phyloP scores from a whole-genome alignment of 352 stramenopile genomes.

The Globisporangium cylindrosporum region DNA sequence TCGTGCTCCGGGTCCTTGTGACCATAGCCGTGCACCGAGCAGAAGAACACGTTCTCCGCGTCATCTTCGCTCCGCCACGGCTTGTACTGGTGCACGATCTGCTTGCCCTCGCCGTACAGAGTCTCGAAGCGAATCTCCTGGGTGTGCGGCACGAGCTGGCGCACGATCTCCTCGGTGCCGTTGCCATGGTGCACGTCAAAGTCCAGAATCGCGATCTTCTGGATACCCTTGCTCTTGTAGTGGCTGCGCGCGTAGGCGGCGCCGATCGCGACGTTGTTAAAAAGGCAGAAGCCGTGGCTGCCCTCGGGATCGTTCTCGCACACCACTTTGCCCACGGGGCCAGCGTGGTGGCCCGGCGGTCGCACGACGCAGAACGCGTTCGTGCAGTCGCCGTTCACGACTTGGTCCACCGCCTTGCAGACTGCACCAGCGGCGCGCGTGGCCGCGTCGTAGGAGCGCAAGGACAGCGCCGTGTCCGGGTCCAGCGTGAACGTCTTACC shows the following conservation, averaged over 20 bases:
- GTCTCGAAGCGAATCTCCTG: conserved; percentile 83
- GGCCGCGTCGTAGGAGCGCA: conserved; percentile 73
- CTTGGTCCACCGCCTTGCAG: conserved; percentile 81
- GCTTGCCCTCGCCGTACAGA: conserved; percentile 87
- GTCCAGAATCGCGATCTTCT: conserved; percentile 95
- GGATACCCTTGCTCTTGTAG: conserved; percentile 89
- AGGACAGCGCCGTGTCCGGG: conserved; percentile 78
- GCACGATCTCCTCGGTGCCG: conserved; percentile 95
- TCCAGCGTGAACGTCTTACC: conserved; percentile 53
- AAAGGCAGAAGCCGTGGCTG: conserved; percentile 94
- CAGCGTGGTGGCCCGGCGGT: conserved; percentile 96
- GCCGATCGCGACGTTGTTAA: conserved; percentile 98
- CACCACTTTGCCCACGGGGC: conserved; percentile 91
- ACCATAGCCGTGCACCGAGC: conserved; percentile 82
- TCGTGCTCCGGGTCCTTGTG: conserved; percentile 68
- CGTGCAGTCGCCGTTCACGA: conserved; percentile 83
- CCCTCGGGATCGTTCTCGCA: conserved; percentile 90
- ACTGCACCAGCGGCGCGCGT: conserved; percentile 79
- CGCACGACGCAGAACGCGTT: conserved; percentile 97
- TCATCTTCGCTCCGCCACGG: conserved; percentile 96
- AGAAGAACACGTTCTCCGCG: conserved; percentile 95
- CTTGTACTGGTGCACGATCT: conserved; percentile 89
- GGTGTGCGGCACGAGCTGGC: conserved; percentile 87
- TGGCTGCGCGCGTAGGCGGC: conserved; percentile 94
- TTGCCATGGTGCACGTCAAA: conserved; percentile 99